Evolutionary conservation across 2,329 filamentous ascomycete species (phyloP), one percentile per base, ranked within the genome.

Genomic region (Aureobasidium vineae): DNA sequence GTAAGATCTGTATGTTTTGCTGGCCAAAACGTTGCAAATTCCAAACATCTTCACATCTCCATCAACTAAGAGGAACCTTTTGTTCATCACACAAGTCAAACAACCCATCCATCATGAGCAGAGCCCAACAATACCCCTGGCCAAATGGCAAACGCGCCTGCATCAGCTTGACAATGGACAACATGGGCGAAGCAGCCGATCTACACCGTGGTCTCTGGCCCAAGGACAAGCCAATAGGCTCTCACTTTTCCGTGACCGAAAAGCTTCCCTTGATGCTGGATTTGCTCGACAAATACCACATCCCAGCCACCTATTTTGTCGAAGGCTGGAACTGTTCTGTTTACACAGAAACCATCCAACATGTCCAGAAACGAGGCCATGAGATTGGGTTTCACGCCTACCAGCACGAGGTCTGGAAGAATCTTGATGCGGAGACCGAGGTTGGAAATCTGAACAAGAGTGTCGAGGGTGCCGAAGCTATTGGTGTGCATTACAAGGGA

Each of bases 171-270:
- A 76, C 75, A 16, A 67, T 76, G 33, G 75, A 76, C 71, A 76
- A 76, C 67, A 73, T 75, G 71, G 75, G 73, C 43, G 75, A 76
- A 70, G 75, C 74, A 16, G 75, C 75, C 21, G 75, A 76, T 57
- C 57, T 76, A 0, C 69, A 76, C 53, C 70, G 75, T 1, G 63
- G 67, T 3, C 68, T 76, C 15, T 75, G 74, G 73, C 71, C 71
- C 13, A 21, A 64, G 50, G 50, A 68, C 33, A 31, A 70, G 60
- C 70, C 72, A 11, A 63, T 75, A 16, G 75, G 75, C 19, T 69
- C 69, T 8, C 75, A 76, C 63, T 71, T 71, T 64, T 72, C 71
- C 13, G 72, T 75, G 21, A 73, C 61, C 36, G 67, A 72, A 54
- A 70, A 70, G 21, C 43, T 76, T 2, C 74, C 75, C 2, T 53